Conservation (phyloP, 192 early-diverging fungal genomes). For the Coemansia sp. region DNA sequence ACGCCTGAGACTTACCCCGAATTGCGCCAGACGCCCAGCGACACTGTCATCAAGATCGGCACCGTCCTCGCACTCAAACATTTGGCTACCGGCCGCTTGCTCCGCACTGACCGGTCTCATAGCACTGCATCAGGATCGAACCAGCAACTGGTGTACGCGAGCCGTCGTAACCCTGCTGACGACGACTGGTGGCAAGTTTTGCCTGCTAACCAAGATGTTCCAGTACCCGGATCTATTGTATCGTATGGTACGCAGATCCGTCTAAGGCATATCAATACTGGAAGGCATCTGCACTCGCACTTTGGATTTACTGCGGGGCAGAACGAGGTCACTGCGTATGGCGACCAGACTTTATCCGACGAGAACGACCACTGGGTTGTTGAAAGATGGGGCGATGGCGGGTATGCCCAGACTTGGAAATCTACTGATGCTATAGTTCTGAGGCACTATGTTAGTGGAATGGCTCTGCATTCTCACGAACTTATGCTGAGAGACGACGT, state of each 20-base stretch:
- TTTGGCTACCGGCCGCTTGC: conserved; percentile 53
- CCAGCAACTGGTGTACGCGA: conserved; percentile 58
- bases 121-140: conserved; percentile 53
- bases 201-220: conserved; percentile 47
- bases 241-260: conserved; percentile 55
- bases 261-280: conserved; percentile 53
- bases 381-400: conserved; percentile 53
- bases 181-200: conserved; percentile 57
- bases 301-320: conserved; percentile 47
- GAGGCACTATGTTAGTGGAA: conserved; percentile 55
- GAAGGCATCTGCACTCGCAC: conserved; percentile 60
- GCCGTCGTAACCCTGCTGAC: conserved; percentile 41
- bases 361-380: conserved; percentile 61
- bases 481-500: conserved; percentile 37
- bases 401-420: conserved; percentile 50
- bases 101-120: conserved; percentile 47
- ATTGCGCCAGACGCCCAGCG: conserved; percentile 38
- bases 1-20: conserved; percentile 46
- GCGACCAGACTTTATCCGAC: conserved; percentile 52
- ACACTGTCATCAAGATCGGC: conserved; percentile 38
- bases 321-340: conserved; percentile 59
- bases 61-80: conserved; percentile 60
- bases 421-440: conserved; percentile 49
- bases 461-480: conserved; percentile 51
- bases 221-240: conserved; percentile 44